Conservation (phyloP, 805 yeast species). For the Lipomyces mesembrius region DNA sequence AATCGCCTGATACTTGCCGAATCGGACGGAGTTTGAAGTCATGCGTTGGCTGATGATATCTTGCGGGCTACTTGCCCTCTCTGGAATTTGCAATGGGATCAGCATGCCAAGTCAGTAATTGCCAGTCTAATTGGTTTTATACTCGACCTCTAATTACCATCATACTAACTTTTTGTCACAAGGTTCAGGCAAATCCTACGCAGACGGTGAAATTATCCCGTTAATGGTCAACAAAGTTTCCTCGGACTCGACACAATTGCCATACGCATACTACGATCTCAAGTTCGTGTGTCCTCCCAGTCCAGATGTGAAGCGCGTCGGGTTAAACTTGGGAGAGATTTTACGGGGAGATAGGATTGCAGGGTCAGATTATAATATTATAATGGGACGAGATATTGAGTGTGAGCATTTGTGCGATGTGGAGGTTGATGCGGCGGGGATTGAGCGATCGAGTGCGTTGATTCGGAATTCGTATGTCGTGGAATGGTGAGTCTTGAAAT, state of each 20-base stretch:
- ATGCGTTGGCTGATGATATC: not conserved
- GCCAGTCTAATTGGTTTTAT: not conserved
- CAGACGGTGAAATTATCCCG: constrained; percentile 65
- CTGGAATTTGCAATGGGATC: not conserved
- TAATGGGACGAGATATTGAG: constrained; percentile 65
- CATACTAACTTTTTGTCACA: not conserved
- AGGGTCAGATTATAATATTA: constrained; percentile 70
- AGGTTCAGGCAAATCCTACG: constrained; percentile 41
- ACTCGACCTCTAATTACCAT: not conserved
- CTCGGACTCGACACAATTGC: constrained; percentile 75
- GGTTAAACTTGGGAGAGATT: constrained; percentile 74
- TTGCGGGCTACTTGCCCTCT: not conserved
- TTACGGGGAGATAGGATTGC: constrained; percentile 80
- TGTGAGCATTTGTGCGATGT: constrained; percentile 74
- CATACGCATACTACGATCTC: constrained; percentile 74
- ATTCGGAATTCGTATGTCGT: constrained; percentile 73
- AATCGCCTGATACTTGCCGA: not conserved
- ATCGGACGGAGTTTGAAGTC: not conserved
- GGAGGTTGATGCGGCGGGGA: constrained; percentile 56
- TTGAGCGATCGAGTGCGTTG: constrained; percentile 60
- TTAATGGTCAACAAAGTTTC: constrained; percentile 77
- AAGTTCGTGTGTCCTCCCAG: constrained; percentile 79
- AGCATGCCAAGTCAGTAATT: not conserved
- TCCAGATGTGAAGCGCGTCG: constrained; percentile 55
- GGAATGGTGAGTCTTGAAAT: constrained; percentile 59